Conservation (phyloP, 441 rosid species). For the Arabidopsis lyrata region DNA sequence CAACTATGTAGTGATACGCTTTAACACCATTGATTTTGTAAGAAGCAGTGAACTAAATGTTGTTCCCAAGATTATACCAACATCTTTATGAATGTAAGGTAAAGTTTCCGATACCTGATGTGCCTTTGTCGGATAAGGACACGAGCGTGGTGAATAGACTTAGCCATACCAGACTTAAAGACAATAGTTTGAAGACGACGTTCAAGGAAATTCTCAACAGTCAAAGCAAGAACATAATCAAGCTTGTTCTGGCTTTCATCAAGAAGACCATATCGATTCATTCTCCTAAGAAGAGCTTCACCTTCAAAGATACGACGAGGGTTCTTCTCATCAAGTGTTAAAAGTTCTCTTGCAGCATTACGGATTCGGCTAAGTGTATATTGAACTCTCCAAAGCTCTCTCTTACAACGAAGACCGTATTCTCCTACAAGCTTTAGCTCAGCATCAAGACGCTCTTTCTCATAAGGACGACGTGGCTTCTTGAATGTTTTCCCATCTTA, state of each 20-base stretch:
- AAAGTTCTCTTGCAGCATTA: slow-evolving; percentile 77
- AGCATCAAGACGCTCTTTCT: slow-evolving; percentile 87
- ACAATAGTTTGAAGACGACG: slow-evolving; percentile 80
- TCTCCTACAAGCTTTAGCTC: slow-evolving; percentile 89
- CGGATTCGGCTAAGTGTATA: slow-evolving; percentile 76
- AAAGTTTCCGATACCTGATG: slow-evolving; percentile 54
- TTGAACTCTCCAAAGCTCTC: slow-evolving; percentile 94
- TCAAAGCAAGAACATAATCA: slow-evolving; percentile 81
- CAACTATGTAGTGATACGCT: neutral
- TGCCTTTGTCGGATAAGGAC: slow-evolving; percentile 89
- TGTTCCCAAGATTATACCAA: neutral
- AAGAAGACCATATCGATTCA: slow-evolving; percentile 54
- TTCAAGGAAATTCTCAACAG: slow-evolving; percentile 82
- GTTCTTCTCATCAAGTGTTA: slow-evolving; percentile 86
- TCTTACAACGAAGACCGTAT: slow-evolving; percentile 78
- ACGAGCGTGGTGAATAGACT: slow-evolving; percentile 88
- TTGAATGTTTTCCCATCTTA: slow-evolving; percentile 71
- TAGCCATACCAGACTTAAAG: slow-evolving; percentile 81
- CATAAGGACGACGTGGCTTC: slow-evolving; percentile 92
- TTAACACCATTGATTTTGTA: too few relatives aligned
- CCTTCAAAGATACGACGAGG: slow-evolving; percentile 83
- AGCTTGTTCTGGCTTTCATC: slow-evolving; percentile 84
- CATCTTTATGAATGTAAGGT: neutral
- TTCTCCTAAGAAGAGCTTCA: slow-evolving; percentile 78
- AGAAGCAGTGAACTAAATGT: neutral